These are phyloP conservation scores for Solanum habrochaites DNA, from an alignment of 257 asterid species.

Conservation along the genomic window DNA sequence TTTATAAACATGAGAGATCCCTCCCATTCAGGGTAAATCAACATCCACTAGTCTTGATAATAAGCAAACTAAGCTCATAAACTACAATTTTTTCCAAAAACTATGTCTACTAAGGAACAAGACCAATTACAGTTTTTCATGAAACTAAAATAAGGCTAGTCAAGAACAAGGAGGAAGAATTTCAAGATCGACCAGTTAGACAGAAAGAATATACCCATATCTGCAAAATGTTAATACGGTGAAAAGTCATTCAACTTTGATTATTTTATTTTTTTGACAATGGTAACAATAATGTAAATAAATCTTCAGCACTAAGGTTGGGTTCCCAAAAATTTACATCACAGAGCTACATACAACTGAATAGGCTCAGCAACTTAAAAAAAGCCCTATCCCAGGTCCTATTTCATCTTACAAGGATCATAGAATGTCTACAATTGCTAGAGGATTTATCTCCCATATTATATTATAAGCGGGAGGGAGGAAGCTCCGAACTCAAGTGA, in stretches of 20 bases:
- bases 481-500: no score
- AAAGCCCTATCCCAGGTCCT: not conserved
- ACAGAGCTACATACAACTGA: not conserved
- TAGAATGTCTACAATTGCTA: not conserved
- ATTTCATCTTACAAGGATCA: not conserved
- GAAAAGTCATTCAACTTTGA: not conserved
- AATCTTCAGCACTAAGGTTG: not conserved
- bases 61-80: not conserved
- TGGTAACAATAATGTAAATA: not conserved
- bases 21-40: not conserved
- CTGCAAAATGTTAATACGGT: not conserved
- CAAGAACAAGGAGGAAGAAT: not conserved
- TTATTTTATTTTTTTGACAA: not conserved
- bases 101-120: not conserved
- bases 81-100: not conserved
- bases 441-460: no score
- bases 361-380: not conserved
- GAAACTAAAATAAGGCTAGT: not conserved
- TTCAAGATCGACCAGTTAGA: not conserved
- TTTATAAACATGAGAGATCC: constrained; percentile 7
- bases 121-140: not conserved
- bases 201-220: not conserved
- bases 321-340: not conserved
- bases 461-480: no score
- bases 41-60: not conserved